Base-by-base conservation (phyloP, 2,329 filamentous ascomycete genomes). In the Xylariaceae sp. region DNA sequence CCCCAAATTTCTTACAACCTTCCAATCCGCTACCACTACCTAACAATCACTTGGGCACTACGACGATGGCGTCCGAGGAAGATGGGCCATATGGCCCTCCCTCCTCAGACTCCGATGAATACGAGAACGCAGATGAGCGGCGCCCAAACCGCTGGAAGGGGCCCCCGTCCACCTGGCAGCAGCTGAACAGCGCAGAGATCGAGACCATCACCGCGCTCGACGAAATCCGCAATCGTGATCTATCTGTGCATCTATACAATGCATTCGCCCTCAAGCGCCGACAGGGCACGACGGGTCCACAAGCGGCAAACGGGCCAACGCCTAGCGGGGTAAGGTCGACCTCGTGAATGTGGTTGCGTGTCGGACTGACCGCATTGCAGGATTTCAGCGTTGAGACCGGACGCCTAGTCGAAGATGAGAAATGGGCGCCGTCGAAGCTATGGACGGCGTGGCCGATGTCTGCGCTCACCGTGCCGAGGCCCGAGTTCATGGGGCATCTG, bases 401-500 rank as follows among this genome's bases (percentile, higher is more conserved):
- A 2, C 53, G 59, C 13, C 53, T 48, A 16, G 57, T 68, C 19
- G 51, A 53, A 18, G 52, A 58, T 14, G 61, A 64, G 2, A 59
- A 71, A 42, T 85, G 81, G 77, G 68, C 67, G 5, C 80, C 80
- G 2, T 75, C 81, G 0, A 82, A 79, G 53, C 58, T 66, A 5
- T 97, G 93, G 92, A 89, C 89, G 16, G 88, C 91, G 0, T 97
- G 93, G 93, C 93, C 93, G 5, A 68, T 95, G 63, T 76, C 77
- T 17, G 75, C 80, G 5, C 71, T 75, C 7, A 71, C 78, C 22
- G 83, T 94, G 7, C 89, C 88, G 1, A 71, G 74, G 14, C 73
- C 76, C 13, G 73, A 74, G 17, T 79, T 88, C 55, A 67, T 74
- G 47, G 75, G 73, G 58, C 73, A 66, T 55, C 66, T 66, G 7